phyloP scores from a whole-genome alignment of 768 basidiomycete species.

The Boletus tomentosulus region DNA sequence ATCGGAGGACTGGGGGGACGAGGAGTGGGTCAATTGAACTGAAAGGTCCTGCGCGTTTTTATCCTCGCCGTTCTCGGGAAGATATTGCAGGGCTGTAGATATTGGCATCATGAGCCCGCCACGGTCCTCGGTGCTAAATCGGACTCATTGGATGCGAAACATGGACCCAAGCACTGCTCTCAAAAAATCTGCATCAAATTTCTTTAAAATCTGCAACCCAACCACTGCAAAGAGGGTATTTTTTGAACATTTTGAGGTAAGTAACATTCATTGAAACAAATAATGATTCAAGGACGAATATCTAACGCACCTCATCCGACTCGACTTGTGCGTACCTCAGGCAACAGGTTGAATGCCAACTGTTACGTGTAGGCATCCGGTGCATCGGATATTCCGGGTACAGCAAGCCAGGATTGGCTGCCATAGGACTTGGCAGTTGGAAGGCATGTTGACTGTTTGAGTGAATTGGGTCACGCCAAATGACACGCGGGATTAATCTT shows the following conservation, averaged over 20 bases:
- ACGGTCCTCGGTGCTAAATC: not conserved
- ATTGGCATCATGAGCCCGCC: not conserved
- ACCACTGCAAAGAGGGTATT: not conserved
- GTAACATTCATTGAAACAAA: not conserved
- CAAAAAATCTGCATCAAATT: not conserved
- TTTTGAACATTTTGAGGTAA: not conserved
- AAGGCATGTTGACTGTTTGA: not conserved
- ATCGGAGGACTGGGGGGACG: not conserved
- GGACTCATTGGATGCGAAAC: not conserved
- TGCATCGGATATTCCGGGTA: not conserved
- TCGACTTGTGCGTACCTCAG: too few species aligned
- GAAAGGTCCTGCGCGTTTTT: not conserved
- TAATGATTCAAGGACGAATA: not conserved
- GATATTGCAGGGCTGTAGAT: too few species aligned
- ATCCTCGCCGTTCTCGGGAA: not conserved
- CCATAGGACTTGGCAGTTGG: not conserved
- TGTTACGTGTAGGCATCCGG: not conserved
- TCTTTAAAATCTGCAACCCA: not conserved
- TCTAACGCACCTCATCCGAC: not conserved
- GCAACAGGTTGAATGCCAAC: not conserved
- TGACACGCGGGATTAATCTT: not conserved
- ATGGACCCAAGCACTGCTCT: not conserved
- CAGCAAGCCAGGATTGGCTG: constrained; percentile 10
- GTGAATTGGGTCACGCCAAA: not conserved
- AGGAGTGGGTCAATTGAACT: not conserved